phyloP scores from a whole-genome alignment of 257 asterid species.

The Coffea eugenioides region DNA sequence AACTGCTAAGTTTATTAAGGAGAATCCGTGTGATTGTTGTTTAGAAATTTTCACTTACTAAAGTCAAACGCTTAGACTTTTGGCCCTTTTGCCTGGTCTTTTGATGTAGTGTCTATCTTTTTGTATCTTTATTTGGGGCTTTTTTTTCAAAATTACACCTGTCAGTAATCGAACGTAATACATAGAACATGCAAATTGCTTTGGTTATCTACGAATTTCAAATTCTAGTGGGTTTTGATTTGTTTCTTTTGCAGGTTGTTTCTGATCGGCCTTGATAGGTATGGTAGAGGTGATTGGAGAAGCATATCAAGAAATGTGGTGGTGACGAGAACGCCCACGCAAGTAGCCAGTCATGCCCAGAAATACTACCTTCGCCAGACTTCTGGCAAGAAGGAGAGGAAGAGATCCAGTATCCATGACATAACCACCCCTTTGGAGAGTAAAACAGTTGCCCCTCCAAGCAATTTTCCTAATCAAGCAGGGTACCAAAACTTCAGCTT shows the following conservation, averaged over 20 bases:
- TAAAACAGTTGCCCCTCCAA: conserved; percentile 46
- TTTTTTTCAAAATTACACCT: neutral
- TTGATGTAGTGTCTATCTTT: neutral
- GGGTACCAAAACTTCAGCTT: conserved; percentile 34
- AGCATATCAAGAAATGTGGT: conserved; percentile 92
- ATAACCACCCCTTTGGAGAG: conserved; percentile 66
- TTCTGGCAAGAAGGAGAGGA: conserved; percentile 71
- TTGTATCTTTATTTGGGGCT: too few species aligned
- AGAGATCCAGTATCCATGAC: conserved; percentile 86
- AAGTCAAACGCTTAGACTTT: neutral
- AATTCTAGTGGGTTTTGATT: neutral
- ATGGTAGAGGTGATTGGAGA: conserved; percentile 94
- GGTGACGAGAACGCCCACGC: conserved; percentile 87
- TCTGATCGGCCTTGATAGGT: conserved; percentile 59
- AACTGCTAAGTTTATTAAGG: neutral
- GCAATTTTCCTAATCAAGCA: conserved; percentile 45
- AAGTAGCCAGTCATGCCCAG: conserved; percentile 95
- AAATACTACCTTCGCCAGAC: conserved; percentile 77
- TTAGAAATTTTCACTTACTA: neutral
- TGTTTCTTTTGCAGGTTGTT: conserved; percentile 47
- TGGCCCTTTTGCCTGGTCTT: neutral
- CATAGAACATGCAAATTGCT: neutral
- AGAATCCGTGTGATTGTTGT: too few species aligned
- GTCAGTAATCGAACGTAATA: neutral
- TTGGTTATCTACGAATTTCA: neutral